Evolutionary conservation across 2,329 filamentous ascomycete genomes (phyloP).

Genomic region (Stagonosporopsis chrysanthemi): DNA sequence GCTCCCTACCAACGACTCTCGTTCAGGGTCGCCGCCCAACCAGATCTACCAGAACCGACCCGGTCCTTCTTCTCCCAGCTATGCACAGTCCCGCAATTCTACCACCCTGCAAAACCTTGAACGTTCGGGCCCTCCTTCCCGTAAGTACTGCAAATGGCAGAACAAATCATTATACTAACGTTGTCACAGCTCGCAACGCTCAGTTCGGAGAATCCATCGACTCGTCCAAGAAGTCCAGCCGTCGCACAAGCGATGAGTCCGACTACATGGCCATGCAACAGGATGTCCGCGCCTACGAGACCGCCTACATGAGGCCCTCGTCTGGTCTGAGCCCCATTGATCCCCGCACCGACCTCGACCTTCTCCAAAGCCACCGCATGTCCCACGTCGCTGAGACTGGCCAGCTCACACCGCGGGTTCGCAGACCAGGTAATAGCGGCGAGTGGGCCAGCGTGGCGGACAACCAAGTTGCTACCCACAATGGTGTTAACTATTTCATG

Average conservation of each 20-base stretch:
- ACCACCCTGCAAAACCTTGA: constrained; percentile 45
- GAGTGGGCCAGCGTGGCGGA: constrained; percentile 50
- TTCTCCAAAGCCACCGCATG: constrained; percentile 57
- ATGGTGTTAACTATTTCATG: constrained; percentile 50
- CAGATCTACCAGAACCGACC: constrained; percentile 30
- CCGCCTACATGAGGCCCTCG: constrained; percentile 43
- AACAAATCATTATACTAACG: constrained; percentile 9
- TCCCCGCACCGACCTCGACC: constrained; percentile 46
- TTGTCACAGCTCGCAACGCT: constrained; percentile 32
- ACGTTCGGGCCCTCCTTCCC: constrained; percentile 33
- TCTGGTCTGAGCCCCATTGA: constrained; percentile 35
- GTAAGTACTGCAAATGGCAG: constrained; percentile 26
- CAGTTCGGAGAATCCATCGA: constrained; percentile 23
- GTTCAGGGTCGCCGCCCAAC: constrained; percentile 36
- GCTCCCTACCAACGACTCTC: constrained; percentile 39
- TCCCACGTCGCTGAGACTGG: constrained; percentile 61
- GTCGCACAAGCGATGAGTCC: constrained; percentile 46
- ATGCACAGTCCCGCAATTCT: constrained; percentile 49
- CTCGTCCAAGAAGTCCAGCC: constrained; percentile 41
- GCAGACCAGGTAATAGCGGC: constrained; percentile 47
- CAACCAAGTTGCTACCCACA: constrained; percentile 39
- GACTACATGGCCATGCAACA: constrained; percentile 42
- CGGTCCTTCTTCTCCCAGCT: constrained; percentile 44
- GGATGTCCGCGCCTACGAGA: constrained; percentile 44
- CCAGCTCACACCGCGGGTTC: constrained; percentile 54